Base-by-base conservation (phyloP, 768 basidiomycete genomes). In the Pleurotus sapidus region DNA sequence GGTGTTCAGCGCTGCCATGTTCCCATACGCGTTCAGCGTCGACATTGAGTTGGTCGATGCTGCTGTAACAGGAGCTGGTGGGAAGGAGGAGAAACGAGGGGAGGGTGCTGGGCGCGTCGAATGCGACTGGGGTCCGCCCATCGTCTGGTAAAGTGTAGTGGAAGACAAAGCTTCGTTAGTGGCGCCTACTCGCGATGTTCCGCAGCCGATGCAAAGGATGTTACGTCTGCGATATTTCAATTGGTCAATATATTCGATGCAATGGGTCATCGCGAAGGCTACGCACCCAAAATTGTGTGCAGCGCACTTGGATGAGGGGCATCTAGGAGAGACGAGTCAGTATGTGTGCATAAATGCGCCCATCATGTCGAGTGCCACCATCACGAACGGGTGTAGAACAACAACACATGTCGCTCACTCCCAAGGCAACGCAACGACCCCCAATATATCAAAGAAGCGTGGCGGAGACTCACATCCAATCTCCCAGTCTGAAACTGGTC, bases 281-380 rank as follows among this genome's bases (percentile, higher is more conserved):
- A 82, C 87, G 77, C 69, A 91, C 89, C 87, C 87, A 77, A 92
- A 93, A 74, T 93, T 93, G 69, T 91, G 89, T 12, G 88, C 89
- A 64, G 83, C 86, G 68, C 91, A 93, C 47, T 79, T 83, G 62
- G 82, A 76, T 56, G 82, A 80, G 56, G 73, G 74, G 67, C 90
- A 92, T 75, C 90, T 90, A 66, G 57, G 51, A 53, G 63, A 40
- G 48, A 57, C 59, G 50, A 64, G 64, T 69, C 57, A 64, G 65
- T 37, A 34, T 34, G 4, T 34, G 30, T 34, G 30, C 30, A 34
- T 11, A 34, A 9, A 11, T 34, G 30, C 30, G 30, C 30, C 30
- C 30, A 34, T 34, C 30, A 34, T 9, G 56, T 59, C 40, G 54
- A 39, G 18, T 39, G 40, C 27, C 48, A 34, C 23, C 17, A 49